Percentiles rank a stretch among this genome's conserved stretches.
phyloP scores from a whole-genome alignment of 495 filamentous ascomycete species.

The Tuber indicum region DNA sequence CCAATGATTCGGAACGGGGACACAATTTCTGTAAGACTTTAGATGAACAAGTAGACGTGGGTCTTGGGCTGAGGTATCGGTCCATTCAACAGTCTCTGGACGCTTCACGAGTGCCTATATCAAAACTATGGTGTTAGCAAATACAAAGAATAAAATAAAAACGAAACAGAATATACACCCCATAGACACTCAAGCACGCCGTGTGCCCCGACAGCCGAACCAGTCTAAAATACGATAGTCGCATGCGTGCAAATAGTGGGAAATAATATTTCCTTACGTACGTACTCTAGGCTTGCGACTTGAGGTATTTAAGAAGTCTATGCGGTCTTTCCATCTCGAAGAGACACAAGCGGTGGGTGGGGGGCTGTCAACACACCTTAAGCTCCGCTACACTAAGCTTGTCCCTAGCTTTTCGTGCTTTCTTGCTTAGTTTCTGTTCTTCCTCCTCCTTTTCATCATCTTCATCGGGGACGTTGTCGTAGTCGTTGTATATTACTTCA shows the following conservation, averaged over 20 bases:
- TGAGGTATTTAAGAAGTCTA: constrained; percentile 36
- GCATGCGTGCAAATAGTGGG: constrained; percentile 3
- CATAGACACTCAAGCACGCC: neutral
- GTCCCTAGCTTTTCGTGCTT: constrained; percentile 80
- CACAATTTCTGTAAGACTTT: constrained; percentile 90
- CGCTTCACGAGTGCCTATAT: constrained; percentile 66
- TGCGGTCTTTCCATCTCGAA: constrained; percentile 20
- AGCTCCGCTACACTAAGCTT: constrained; percentile 92
- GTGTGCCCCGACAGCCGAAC: neutral
- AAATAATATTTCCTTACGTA: constrained; percentile 5
- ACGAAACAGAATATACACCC: constrained; percentile 6
- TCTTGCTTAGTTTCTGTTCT: constrained; percentile 73
- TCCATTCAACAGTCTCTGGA: constrained; percentile 95
- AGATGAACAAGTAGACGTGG: constrained; percentile 85
- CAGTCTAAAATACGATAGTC: constrained; percentile 1
- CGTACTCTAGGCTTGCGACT: neutral
- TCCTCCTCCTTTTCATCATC: constrained; percentile 64
- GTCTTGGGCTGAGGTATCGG: constrained; percentile 86
- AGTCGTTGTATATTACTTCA: constrained; percentile 77
- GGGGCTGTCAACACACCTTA: constrained; percentile 48
- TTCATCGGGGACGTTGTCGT: constrained; percentile 80
- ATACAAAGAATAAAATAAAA: neutral
- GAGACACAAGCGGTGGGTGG: constrained; percentile 4
- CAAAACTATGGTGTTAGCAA: constrained; percentile 6
- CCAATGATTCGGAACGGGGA: constrained; percentile 92